Conservation (phyloP, 331 rosid genomes). For the Quercus tomentella region DNA sequence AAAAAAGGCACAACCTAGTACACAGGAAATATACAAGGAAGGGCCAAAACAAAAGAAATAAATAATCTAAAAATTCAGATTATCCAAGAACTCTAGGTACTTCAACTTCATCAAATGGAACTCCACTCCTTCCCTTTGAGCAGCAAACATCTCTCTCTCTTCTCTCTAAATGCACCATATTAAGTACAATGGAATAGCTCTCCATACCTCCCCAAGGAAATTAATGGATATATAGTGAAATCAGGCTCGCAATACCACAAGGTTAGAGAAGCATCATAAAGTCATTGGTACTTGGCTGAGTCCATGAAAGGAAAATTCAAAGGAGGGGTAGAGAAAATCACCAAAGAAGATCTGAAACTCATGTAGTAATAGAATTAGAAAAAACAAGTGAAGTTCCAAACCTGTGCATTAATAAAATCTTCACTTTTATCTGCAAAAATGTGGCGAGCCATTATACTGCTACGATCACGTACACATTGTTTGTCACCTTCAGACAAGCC, state of each 20-base stretch:
- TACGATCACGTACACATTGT: slow-evolving; percentile 89
- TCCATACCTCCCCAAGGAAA: background rate
- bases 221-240: background rate
- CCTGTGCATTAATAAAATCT: slow-evolving; percentile 91
- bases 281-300: background rate
- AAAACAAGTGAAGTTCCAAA: slow-evolving; percentile 24
- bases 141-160: no score
- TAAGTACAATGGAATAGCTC: no score
- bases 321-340: background rate
- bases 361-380: background rate
- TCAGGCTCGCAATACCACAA: background rate
- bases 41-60: no score
- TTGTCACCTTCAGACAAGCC: slow-evolving; percentile 96
- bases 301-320: background rate
- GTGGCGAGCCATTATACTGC: slow-evolving; percentile 98
- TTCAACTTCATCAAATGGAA: no score
- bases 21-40: no score
- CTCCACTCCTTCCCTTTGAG: no score
- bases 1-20: no score
- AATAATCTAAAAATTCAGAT: no score
- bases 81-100: no score
- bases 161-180: no score
- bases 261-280: background rate
- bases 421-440: slow-evolving; percentile 92
- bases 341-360: background rate